A percentile compares a stretch with the other conserved stretches of the same genome.
Evolutionary conservation across 345 rosid species (phyloP).

Genomic region (Microthlaspi erraticum): DNA sequence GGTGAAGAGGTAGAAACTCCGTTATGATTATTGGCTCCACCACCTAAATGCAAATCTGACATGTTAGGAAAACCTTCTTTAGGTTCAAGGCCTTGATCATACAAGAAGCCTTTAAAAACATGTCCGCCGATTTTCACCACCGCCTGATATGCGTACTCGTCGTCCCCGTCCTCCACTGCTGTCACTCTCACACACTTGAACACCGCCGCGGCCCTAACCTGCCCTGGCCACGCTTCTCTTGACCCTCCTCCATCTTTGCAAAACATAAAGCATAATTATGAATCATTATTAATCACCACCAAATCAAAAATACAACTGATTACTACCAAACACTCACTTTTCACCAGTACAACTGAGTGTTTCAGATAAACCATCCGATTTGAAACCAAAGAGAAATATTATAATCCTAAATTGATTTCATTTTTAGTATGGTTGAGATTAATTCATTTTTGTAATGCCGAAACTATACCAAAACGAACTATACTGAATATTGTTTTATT

Average conservation of each 20-base stretch:
- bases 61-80: slow-evolving; percentile 78
- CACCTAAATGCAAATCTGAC: slow-evolving; percentile 90
- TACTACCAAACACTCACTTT: neutral
- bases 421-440: neutral
- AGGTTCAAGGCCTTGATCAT: slow-evolving; percentile 79
- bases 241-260: slow-evolving; percentile 59
- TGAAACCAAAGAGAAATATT: too few species aligned
- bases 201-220: slow-evolving; percentile 83
- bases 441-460: neutral
- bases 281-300: neutral
- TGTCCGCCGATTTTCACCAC: slow-evolving; percentile 89
- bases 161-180: slow-evolving; percentile 88
- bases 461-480: neutral
- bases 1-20: slow-evolving; percentile 66
- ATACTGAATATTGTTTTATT: neutral
- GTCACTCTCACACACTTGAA: slow-evolving; percentile 96
- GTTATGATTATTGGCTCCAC: slow-evolving; percentile 53
- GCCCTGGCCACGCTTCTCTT: slow-evolving; percentile 73
- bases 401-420: neutral
- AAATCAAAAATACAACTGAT: neutral
- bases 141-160: slow-evolving; percentile 92
- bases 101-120: slow-evolving; percentile 88
- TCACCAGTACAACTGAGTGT: neutral
- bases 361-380: neutral
- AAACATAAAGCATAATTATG: neutral